These are phyloP conservation scores for Penicillium riverlandense DNA, from an alignment of 495 filamentous ascomycete species.

Conservation along the genomic window DNA sequence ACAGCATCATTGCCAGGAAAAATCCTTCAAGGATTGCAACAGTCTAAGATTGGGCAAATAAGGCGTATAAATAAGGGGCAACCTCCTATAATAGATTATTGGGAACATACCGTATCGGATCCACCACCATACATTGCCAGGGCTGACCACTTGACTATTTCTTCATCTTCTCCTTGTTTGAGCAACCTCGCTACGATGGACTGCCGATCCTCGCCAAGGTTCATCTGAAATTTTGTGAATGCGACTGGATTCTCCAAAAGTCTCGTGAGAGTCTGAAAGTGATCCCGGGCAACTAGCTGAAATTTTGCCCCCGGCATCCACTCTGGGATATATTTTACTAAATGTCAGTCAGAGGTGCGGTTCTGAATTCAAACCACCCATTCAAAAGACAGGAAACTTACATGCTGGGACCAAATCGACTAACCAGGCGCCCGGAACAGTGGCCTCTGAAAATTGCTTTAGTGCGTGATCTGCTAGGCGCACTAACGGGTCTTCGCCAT, in stretches of 20 bases:
- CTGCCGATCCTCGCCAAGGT: conserved; percentile 15
- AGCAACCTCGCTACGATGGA: conserved; percentile 28
- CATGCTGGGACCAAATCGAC: conserved; percentile 37
- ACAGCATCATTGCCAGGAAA: conserved; percentile 40
- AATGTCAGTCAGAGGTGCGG: not conserved
- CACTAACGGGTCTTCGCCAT: conserved; percentile 34
- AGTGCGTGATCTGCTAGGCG: conserved; percentile 28
- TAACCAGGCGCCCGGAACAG: conserved; percentile 33
- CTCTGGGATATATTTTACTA: conserved; percentile 30
- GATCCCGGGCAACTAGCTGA: conserved; percentile 26
- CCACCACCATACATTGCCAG: conserved; percentile 46
- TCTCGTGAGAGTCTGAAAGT: conserved; percentile 14
- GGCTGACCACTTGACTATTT: conserved; percentile 31
- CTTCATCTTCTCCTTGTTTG: conserved; percentile 20
- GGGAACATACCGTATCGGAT: conserved; percentile 36
- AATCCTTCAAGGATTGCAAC: conserved; percentile 27
- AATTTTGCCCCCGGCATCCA: conserved; percentile 41
- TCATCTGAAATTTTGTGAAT: conserved; percentile 38
- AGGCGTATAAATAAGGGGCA: too few species aligned
- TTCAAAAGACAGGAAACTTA: conserved; percentile 2
- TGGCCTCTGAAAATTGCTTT: conserved; percentile 32
- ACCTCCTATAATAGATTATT: not conserved
- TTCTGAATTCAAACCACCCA: not conserved
- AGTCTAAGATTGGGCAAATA: conserved; percentile 7
- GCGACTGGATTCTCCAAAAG: conserved; percentile 23